Evolutionary conservation across 2,329 filamentous ascomycete species (phyloP), one percentile per base, ranked within the genome.

Genomic region (Blumeriella jaapii): DNA sequence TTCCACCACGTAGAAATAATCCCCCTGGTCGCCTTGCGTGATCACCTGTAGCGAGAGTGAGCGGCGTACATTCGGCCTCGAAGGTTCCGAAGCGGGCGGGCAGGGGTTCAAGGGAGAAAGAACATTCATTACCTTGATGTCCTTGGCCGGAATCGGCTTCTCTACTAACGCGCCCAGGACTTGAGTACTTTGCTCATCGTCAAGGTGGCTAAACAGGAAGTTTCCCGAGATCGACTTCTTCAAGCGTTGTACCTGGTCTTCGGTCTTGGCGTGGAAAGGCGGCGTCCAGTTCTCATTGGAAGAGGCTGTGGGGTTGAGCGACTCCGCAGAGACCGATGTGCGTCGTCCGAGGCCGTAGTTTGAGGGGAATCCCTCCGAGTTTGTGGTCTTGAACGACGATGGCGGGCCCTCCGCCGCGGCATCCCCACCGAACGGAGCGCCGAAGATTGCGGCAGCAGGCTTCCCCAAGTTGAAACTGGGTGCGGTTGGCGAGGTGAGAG

Each of bases 1-100:
- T 59, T 98, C 91, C 12, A 96, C 86, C 16, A 98, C 78, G 59
- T 98, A 98, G 63, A 98, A 98, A 65, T 82, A 96, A 61, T 98
- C 91, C 27, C 91, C 91, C 1, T 87, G 80, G 54, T 96, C 91
- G 36, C 91, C 91, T 64, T 98, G 91, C 31, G 78, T 81, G 48
- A 98, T 96, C 39, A 98, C 85, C 70, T 94, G 70, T 40, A 41
- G 30, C 19, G 18, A 31, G 19, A 23, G 14, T 24, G 10, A 24
- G 22, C 3, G 9, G 12, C 22, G 12, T 24, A n/a, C 12, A 8
- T 10, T n/a, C 12, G 7, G 22, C 4, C 12, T 22, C 3, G 22
- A 4, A 4, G 22, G 10, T 9, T 24, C 10, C 22, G 4, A 24
- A 24, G 12, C 9, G 12, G 9, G 10, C 12, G 6, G 22, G 22